Evolutionary conservation across 495 filamentous ascomycete species (phyloP), one percentile per base, ranked within the genome.

Genomic region (Aspergillus taichungensis): DNA sequence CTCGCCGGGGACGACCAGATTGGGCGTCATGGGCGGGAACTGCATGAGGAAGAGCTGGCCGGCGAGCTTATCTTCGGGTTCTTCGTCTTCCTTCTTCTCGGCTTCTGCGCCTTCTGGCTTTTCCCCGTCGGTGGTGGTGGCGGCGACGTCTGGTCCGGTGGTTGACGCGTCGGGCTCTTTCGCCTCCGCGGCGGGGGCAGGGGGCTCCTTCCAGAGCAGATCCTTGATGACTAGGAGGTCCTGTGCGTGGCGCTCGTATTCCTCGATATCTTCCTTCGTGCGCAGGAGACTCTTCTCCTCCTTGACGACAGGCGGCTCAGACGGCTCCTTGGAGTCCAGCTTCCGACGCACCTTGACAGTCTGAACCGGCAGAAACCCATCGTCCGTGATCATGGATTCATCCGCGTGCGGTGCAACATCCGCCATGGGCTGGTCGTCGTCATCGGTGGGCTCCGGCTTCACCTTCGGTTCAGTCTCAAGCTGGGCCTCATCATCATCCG

Each of bases 21-120:
- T 70, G 40, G 75, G 75, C 0, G 75, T 68, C 52, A 76, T 64
- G 3, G 75, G 75, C 7, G 75, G 75, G 53, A 79, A 72, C 51
- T 79, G 75, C 56, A 79, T 70, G 13, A 78, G 57, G 57, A 74
- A 77, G 24, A 75, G 57, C 32, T 68, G 62, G 14, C 72, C 69
- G 6, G 61, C 42, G 12, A 68, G 52, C 30, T 64, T 60, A 43
- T 66, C 56, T 40, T 63, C 52, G 40, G 42, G 34, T 5, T 37
- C 13, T 33, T 64, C 56, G 43, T 65, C 60, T 35, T 64, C 57
- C 13, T 57, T 53, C 6, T 54, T 45, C 31, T 30, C 30, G 7
- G 41, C 53, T 43, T 53, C 39, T 39, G 44, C 37, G 8, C 47
- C 51, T 30, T 34, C 48, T 11, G 55, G 42, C 32, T 53, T 47